Evolutionary conservation across 1,284 basidiomycete genomes (phyloP).

Genomic region (Puccinia horiana): DNA sequence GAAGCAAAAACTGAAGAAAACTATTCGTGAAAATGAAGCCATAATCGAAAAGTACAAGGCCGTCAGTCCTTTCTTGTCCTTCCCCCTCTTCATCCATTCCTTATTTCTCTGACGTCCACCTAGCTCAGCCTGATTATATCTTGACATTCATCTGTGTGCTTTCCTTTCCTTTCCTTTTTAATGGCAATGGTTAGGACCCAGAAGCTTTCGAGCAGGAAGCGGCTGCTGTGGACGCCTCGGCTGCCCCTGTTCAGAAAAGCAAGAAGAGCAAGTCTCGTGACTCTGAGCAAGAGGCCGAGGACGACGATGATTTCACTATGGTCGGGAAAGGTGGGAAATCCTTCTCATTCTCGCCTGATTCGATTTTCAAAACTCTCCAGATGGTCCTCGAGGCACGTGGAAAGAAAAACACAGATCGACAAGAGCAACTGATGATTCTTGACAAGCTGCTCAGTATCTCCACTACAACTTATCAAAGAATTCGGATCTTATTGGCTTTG

Average conservation of each 20-base stretch:
- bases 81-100: neutral
- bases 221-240: constrained; percentile 64
- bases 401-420: constrained; percentile 89
- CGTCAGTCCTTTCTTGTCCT: constrained; percentile 62
- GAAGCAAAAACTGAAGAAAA: constrained; percentile 96
- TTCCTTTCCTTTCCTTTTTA: neutral
- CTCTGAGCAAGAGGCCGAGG: constrained; percentile 63
- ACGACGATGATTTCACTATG: constrained; percentile 78
- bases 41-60: constrained; percentile 77
- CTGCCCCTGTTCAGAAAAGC: constrained; percentile 55
- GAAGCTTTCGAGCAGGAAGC: constrained; percentile 82
- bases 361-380: constrained; percentile 89
- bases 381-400: constrained; percentile 91
- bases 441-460: constrained; percentile 85
- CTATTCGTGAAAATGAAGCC: constrained; percentile 81
- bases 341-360: constrained; percentile 80
- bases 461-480: constrained; percentile 81
- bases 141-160: neutral
- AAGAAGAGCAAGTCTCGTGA: constrained; percentile 58
- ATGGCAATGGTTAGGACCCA: constrained; percentile 68
- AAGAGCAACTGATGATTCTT: constrained; percentile 88
- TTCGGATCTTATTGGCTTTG: constrained; percentile 89
- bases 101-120: constrained; percentile 21
- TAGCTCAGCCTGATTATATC: constrained; percentile 28
- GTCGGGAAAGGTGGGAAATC: constrained; percentile 87